Conservation (phyloP, 371 early-diverging fungal species). For the Funneliformis caledonium region DNA sequence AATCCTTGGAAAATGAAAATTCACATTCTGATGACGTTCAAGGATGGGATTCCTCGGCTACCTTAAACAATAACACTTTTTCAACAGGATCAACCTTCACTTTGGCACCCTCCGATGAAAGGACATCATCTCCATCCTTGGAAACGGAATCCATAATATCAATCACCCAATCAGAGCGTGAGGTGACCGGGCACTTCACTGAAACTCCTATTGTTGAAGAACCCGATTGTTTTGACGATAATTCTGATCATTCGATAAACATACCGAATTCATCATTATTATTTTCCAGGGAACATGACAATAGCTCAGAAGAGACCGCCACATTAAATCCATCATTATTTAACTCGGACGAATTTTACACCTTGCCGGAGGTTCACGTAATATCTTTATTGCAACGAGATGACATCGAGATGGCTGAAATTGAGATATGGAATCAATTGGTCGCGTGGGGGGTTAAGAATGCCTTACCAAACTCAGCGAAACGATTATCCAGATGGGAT, state of each 20-base stretch:
- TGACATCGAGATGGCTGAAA: background rate
- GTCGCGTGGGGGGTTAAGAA: background rate
- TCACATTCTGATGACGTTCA: too few relatives aligned
- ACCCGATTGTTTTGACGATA: background rate
- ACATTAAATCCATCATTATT: conserved; percentile 1
- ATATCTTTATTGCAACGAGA: background rate
- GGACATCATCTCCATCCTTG: too few relatives aligned
- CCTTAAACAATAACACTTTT: too few relatives aligned
- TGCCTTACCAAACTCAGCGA: background rate
- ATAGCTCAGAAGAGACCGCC: background rate
- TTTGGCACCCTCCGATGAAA: too few relatives aligned
- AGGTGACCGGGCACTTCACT: background rate
- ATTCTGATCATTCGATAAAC: background rate
- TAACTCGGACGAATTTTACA: background rate
- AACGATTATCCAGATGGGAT: background rate
- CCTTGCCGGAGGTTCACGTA: background rate
- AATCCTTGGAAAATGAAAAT: too few relatives aligned
- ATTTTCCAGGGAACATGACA: background rate
- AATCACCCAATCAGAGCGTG: too few relatives aligned
- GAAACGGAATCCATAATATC: too few relatives aligned
- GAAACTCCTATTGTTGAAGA: background rate
- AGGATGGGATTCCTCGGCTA: too few relatives aligned
- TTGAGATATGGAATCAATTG: conserved; percentile 14
- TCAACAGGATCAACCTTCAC: too few relatives aligned
- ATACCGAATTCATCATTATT: background rate